These are phyloP conservation scores for Blastobotrys chiropterorum DNA, from an alignment of 805 yeast genomes.

Conservation along the genomic window DNA sequence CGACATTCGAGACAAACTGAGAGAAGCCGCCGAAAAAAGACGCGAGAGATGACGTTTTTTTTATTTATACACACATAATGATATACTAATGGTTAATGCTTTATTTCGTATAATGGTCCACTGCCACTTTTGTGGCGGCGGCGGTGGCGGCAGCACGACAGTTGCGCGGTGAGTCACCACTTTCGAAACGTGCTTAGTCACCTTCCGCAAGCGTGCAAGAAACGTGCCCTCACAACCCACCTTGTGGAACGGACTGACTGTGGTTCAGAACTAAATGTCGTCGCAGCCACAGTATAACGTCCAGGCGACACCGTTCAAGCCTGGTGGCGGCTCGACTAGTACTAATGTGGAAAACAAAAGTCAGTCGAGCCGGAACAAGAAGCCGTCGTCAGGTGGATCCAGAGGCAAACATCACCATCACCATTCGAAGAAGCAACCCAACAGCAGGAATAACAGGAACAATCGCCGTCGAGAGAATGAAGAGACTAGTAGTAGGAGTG, in stretches of 20 bases:
- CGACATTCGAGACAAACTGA: neutral
- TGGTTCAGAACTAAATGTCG: neutral
- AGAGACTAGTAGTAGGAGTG: neutral
- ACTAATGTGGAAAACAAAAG: slow-evolving; percentile 1
- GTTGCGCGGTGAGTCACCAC: neutral
- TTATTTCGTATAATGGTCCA: no score
- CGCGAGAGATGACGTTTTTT: neutral
- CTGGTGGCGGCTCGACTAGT: neutral
- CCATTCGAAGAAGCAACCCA: neutral
- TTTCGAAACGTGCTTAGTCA: neutral
- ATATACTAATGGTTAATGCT: no score
- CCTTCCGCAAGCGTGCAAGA: neutral
- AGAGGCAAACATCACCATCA: neutral
- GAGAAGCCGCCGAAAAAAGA: neutral
- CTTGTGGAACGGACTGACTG: neutral
- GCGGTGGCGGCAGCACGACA: neutral
- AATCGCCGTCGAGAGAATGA: neutral
- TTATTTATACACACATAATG: no score
- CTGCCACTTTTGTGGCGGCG: no score
- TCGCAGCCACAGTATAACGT: neutral
- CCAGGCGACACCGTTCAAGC: neutral
- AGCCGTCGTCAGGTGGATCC: neutral
- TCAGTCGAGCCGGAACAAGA: slow-evolving; percentile 10
- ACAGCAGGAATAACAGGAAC: neutral
- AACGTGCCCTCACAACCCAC: neutral